Conservation (phyloP, 2,329 filamentous ascomycete species). For the Trematosphaeria pertusa region DNA sequence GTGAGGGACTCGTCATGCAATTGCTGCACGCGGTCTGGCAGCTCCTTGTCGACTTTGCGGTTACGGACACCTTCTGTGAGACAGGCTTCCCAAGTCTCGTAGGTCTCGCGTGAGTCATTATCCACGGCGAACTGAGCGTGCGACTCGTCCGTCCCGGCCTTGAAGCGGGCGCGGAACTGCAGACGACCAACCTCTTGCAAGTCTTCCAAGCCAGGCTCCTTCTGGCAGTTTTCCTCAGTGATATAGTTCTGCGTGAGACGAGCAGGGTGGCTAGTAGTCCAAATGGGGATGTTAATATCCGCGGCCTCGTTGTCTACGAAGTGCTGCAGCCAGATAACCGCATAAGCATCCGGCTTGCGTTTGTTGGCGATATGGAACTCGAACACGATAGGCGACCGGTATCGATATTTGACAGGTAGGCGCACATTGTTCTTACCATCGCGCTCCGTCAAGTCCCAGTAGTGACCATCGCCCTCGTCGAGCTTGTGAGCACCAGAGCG, state of each 20-base stretch:
- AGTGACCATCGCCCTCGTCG: slow-evolving; percentile 65
- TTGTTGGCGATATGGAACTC: slow-evolving; percentile 78
- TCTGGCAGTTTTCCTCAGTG: slow-evolving; percentile 74
- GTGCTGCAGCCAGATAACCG: slow-evolving; percentile 85
- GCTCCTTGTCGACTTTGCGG: slow-evolving; percentile 72
- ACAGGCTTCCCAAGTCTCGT: slow-evolving; percentile 93
- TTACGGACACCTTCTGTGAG: slow-evolving; percentile 82
- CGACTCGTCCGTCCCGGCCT: slow-evolving; percentile 85
- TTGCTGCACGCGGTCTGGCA: slow-evolving; percentile 74
- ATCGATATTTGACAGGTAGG: slow-evolving; percentile 88
- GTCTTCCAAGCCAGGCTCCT: slow-evolving; percentile 75
- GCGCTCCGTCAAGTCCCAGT: slow-evolving; percentile 63
- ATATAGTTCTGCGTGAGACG: slow-evolving; percentile 92
- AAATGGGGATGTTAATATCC: slow-evolving; percentile 87
- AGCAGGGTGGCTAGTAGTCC: slow-evolving; percentile 76
- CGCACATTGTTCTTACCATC: slow-evolving; percentile 65
- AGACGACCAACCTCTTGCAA: slow-evolving; percentile 82
- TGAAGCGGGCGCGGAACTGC: slow-evolving; percentile 81
- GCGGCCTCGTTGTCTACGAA: slow-evolving; percentile 79
- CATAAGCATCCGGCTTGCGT: slow-evolving; percentile 75
- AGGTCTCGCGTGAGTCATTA: slow-evolving; percentile 90
- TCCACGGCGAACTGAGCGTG: slow-evolving; percentile 84
- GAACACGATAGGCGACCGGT: slow-evolving; percentile 87
- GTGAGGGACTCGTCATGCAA: slow-evolving; percentile 83
- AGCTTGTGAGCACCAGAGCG: slow-evolving; percentile 67